Evolutionary conservation across 768 basidiomycete genomes (phyloP), one percentile per base, ranked within the genome.

Genomic region (Macrolepiota dolichaula): DNA sequence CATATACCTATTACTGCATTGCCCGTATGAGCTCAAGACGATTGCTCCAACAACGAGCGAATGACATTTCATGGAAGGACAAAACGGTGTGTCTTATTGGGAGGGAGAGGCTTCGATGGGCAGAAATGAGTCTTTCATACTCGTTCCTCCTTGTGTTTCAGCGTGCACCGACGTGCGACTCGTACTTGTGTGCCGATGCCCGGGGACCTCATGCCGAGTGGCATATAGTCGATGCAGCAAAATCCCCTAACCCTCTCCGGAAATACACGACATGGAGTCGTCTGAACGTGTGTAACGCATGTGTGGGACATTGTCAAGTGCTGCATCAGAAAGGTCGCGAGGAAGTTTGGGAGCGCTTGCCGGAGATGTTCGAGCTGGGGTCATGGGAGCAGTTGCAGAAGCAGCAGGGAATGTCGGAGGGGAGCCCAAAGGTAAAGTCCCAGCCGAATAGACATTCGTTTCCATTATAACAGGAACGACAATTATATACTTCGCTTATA

Each of bases 1-100:
- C 82, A 0, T 81, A 81, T 63, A 76, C 78, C 0, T 82, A 76
- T 65, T 83, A 84, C 68, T 79, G 79, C 67, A 70, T 82, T 40
- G 79, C 80, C 10, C 76, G 77, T 10, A 74, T 79, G 62, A 70
- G 72, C 12, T 70, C 75, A 32, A 69, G 72, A 12, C 73, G 78
- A 2, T 70, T 79, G 53, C 73, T 79, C 53, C 68, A 73, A 25
- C 72, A 76, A 49, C 65, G 74, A 2, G 61, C 74, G 2, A 59
- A 63, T 1, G 76, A 78, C 56, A 70, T 81, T 3, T 71, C 74
- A 2, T 79, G 78, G 78, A 64, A 70, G 44, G 71, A 74, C 24
- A 79, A 79, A 57, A 71, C 74, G 3, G 63, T 77, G 35, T 72
- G 73, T 58, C 72, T 80, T 51, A 72, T 78, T 4, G 80, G 78